Evolutionary conservation across 257 asterid genomes (phyloP), one percentile per base, ranked within the genome.

Genomic region (Solanum habrochaites): DNA sequence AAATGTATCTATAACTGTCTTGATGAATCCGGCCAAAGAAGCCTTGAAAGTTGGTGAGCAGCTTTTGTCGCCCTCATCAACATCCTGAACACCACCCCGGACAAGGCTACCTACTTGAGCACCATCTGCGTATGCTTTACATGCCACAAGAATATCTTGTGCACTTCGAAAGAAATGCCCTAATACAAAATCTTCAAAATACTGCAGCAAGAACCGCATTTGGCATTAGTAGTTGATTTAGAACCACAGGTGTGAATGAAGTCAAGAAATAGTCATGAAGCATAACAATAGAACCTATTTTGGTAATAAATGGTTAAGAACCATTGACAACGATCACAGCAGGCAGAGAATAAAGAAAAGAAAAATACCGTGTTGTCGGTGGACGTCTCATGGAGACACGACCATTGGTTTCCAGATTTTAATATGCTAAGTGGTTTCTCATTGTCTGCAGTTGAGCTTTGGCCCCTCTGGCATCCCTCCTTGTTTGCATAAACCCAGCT

Each of bases 41-140:
- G 52, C 15, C 92, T 87, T 93, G 78, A 97, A 94, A 7, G 85
- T 85, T 35, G 84, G 90, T 18, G 99, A 97, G 89, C 98, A 94
- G 90, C 94, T 93, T 88, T 90, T 92, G 87, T 90, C 92, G 11
- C 93, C 94, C 82, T 93, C 97, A 39, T 93, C 97, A 4, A 94
- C 95, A 64, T 95, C 98, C 85, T 94, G 98, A 67, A 93, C 95
- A 1, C 98, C 98, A 7, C 99, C 98, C 86, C 90, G 92, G 58
- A 90, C 96, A 49, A 95, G 93, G 87, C 98, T 92, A 8, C 99
- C 99, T 64, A 96, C 99, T 90, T 91, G 98, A 85, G 98, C 98
- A 69, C 99, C 99, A 4, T 95, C 95, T 83, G 91, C 18, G 89
- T 95, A 97, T 40, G 98, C 97, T 87, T 89, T 93, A 52, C 99